phyloP scores from a whole-genome alignment of 352 stramenopile species.

The Pilasporangium apinafurcum region DNA sequence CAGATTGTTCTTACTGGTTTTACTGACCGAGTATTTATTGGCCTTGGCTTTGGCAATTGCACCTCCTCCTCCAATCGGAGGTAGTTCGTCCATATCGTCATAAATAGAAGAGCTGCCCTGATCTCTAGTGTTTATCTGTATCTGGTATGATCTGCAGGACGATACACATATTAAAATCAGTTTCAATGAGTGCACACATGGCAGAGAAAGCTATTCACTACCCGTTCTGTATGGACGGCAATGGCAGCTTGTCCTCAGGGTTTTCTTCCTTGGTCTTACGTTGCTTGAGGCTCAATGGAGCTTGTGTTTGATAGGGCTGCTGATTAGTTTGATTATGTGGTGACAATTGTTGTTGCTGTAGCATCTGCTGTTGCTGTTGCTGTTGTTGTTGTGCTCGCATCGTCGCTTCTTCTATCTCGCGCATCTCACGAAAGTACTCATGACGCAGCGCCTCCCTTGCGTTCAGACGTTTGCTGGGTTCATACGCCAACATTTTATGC shows the following conservation, averaged over 20 bases:
- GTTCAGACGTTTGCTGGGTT: slow-evolving; percentile 86
- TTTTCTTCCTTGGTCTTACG: slow-evolving; percentile 47
- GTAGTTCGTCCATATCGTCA: slow-evolving; percentile 2
- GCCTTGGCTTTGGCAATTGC: slow-evolving; percentile 12
- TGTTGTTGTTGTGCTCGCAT: slow-evolving; percentile 24
- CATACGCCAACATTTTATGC: slow-evolving; percentile 85
- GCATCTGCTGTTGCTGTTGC: slow-evolving; percentile 1
- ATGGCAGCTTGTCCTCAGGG: slow-evolving; percentile 33
- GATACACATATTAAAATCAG: neutral
- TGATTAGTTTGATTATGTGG: neutral
- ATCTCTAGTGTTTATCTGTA: slow-evolving; percentile 1
- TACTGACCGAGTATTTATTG: slow-evolving; percentile 20
- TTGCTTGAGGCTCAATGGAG: slow-evolving; percentile 25
- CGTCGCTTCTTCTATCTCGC: slow-evolving; percentile 72
- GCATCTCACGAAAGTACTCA: slow-evolving; percentile 86
- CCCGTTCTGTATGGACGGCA: slow-evolving; percentile 50
- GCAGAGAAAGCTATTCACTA: slow-evolving; percentile 14
- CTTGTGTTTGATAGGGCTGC: slow-evolving; percentile 19
- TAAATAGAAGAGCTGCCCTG: neutral
- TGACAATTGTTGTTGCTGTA: neutral
- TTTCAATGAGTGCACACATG: neutral
- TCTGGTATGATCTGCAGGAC: neutral
- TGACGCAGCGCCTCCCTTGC: slow-evolving; percentile 86
- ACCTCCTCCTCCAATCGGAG: slow-evolving; percentile 3
- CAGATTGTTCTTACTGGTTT: slow-evolving; percentile 13